Conservation (phyloP, 768 basidiomycete genomes). For the Saitozyma sp. region DNA sequence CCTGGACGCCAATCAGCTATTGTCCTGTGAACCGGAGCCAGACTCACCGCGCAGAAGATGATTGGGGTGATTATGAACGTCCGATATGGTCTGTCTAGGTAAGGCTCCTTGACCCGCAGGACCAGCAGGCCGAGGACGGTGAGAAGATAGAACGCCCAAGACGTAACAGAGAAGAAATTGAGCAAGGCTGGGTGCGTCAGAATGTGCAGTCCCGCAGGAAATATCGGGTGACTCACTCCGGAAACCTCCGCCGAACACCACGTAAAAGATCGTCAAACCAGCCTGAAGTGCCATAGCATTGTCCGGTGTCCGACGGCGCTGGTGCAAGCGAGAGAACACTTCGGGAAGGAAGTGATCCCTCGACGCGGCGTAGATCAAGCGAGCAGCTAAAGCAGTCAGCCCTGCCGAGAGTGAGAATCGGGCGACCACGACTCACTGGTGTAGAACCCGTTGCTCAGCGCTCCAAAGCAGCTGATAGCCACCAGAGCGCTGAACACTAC, state of each 20-base stretch:
- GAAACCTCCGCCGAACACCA: constrained; percentile 85
- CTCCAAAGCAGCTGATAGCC: constrained; percentile 91
- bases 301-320: constrained; percentile 74
- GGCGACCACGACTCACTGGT: constrained; percentile 18
- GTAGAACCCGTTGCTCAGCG: constrained; percentile 69
- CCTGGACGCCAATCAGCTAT: constrained; percentile 54
- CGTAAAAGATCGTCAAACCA: constrained; percentile 68
- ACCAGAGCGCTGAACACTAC: constrained; percentile 86
- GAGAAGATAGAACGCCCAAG: constrained; percentile 54
- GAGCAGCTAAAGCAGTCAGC: constrained; percentile 69
- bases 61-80: constrained; percentile 90
- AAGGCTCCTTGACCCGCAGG: constrained; percentile 84
- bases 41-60: constrained; percentile 76
- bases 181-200: constrained; percentile 59
- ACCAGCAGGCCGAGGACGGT: constrained; percentile 74
- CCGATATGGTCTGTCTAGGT: constrained; percentile 84
- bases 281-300: constrained; percentile 84
- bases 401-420: constrained; percentile 20
- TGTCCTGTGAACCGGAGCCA: background rate
- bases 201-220: background rate
- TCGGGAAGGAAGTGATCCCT: constrained; percentile 83
- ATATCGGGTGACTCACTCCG: constrained; percentile 53
- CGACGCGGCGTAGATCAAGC: constrained; percentile 84
- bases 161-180: constrained; percentile 64
- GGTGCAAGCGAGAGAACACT: constrained; percentile 75